Percentiles rank a stretch among this genome's conserved stretches.
Evolutionary conservation across 2,329 filamentous ascomycete genomes (phyloP).

Genomic region (Colletotrichum euphorbiae): DNA sequence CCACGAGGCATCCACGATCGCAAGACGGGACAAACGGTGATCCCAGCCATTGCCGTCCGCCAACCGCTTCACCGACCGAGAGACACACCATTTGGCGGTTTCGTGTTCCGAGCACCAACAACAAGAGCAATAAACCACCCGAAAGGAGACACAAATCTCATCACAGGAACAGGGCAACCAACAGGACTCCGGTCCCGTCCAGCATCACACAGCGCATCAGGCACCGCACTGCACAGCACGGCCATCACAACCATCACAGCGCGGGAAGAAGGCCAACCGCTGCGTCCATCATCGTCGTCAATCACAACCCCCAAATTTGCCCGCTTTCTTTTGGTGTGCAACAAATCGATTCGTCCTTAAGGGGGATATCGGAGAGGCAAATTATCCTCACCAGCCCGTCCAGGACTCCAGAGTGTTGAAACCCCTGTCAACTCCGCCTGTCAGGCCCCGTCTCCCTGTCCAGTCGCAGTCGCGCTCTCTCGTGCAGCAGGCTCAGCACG

Average conservation of each 20-base stretch:
- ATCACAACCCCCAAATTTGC: conserved; percentile 31
- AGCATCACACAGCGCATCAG: conserved; percentile 6
- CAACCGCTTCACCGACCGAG: conserved; percentile 20
- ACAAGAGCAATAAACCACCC: conserved; percentile 8
- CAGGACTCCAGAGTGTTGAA: not conserved
- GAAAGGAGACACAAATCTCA: conserved; percentile 4
- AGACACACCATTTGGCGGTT: conserved; percentile 9
- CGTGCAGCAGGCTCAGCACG: conserved; percentile 44
- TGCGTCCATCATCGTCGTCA: conserved; percentile 1
- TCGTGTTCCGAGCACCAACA: not conserved
- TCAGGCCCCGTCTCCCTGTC: conserved; percentile 27
- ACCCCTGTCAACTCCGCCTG: conserved; percentile 24
- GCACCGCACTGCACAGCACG: conserved; percentile 4
- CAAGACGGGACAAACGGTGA: conserved; percentile 34
- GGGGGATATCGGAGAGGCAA: conserved; percentile 27
- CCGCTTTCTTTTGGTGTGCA: conserved; percentile 36
- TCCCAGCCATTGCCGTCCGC: conserved; percentile 28
- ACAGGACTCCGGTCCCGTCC: conserved; percentile 5
- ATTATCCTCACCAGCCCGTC: conserved; percentile 26
- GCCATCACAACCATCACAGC: conserved; percentile 17
- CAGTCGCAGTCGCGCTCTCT: conserved; percentile 38
- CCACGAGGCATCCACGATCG: conserved; percentile 38
- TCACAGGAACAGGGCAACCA: conserved; percentile 29
- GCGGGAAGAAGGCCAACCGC: conserved; percentile 16
- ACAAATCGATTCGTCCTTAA: conserved; percentile 22